These are phyloP conservation scores for Leishmania martiniquensis DNA, from an alignment of 208 protist species.

Conservation along the genomic window DNA sequence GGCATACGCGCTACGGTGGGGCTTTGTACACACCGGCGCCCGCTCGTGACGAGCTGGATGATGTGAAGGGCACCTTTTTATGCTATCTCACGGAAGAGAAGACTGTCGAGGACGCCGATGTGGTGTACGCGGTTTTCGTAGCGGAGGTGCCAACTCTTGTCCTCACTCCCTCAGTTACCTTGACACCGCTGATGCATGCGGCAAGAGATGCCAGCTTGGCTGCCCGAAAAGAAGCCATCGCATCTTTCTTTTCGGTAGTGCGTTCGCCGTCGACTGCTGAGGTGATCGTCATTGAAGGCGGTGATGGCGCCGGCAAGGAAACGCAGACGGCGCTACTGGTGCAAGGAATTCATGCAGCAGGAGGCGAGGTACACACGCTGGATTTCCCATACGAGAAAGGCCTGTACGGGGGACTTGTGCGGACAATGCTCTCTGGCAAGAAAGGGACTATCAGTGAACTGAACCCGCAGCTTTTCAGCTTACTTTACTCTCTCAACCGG, in stretches of 20 bases:
- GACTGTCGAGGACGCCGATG: constrained; percentile 55
- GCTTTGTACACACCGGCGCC: neutral
- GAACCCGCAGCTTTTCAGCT: constrained; percentile 86
- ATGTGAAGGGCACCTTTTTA: constrained; percentile 30
- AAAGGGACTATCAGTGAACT: constrained; percentile 79
- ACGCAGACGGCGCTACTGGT: constrained; percentile 85
- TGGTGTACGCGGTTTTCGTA: constrained; percentile 66
- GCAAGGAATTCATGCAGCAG: constrained; percentile 9
- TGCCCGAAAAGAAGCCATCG: constrained; percentile 5
- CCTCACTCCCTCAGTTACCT: constrained; percentile 32
- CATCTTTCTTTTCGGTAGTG: constrained; percentile 36
- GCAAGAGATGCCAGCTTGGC: neutral
- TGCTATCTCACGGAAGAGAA: constrained; percentile 73
- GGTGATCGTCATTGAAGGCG: constrained; percentile 89
- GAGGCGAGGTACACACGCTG: constrained; percentile 48
- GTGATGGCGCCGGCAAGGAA: constrained; percentile 91
- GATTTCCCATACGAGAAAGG: constrained; percentile 89
- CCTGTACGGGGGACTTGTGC: constrained; percentile 80
- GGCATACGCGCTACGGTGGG: constrained; percentile 21
- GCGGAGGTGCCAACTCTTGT: constrained; percentile 51
- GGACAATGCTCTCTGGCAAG: constrained; percentile 82
- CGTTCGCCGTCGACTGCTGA: constrained; percentile 12
- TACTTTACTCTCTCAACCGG: constrained; percentile 90
- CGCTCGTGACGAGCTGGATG: constrained; percentile 16
- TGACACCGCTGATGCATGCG: constrained; percentile 40